Evolutionary conservation across 2,329 filamentous ascomycete genomes (phyloP), one percentile per base, ranked within the genome.

Genomic region (Scedosporium apiospermum): DNA sequence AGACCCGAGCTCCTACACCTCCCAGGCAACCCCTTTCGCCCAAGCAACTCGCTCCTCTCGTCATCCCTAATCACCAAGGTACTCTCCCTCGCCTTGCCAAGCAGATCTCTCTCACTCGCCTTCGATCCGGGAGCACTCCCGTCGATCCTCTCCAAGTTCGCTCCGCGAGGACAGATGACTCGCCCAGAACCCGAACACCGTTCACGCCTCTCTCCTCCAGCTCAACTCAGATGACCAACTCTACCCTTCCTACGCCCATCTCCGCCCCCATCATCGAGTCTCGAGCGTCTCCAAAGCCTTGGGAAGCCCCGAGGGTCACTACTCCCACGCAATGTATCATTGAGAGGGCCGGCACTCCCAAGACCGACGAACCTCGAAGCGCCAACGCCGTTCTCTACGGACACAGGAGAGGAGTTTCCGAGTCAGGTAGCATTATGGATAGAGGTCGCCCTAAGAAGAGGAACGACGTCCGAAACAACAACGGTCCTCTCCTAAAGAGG

Each of bases 401-500:
- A 3, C 83, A 87, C 67, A 77, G 77, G 61, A 76, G 84, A 58
- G 78, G 79, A 21, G 78, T 79, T 59, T 87, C 85, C 1, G 85
- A 87, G 62, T 78, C 81, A 0, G 81, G 77, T 12, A 80, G 80
- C 64, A 82, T 85, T 57, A 83, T 85, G 79, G 83, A 88, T 64
- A 77, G 85, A 53, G 85, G 84, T 4, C 78, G 85, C n/a, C 82
- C 84, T 0, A 79, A 80, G 63, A 86, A 83, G 71, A 76, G 82
- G 61, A 69, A 69, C 12, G 81, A 83, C 26, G 70, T 71, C 16
- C 72, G 71, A n/a, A 67, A 68, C 61, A 76, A 76, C 64, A 75
- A 74, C 34, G 72, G 71, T 6, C 69, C 69, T 1, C 69, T 72
- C 18, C 68, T 73, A 7, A 77, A 77, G 66, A 72, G 75, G 55